Conservation (phyloP, 1,139 yeast species). For the Pichia sp. region DNA sequence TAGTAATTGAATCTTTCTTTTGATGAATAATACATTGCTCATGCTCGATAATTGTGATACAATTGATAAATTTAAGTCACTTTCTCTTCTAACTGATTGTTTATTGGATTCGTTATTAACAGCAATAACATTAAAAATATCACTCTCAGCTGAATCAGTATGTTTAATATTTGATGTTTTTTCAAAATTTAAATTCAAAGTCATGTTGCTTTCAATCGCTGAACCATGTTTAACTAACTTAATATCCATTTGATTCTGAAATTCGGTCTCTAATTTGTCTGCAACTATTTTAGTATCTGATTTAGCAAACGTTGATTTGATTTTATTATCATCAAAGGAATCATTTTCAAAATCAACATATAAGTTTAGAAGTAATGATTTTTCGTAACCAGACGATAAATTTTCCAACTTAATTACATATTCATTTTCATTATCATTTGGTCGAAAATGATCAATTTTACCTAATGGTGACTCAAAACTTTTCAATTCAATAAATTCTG, state of each 20-base stretch:
- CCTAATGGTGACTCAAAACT: conserved; percentile 16
- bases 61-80: conserved; percentile 17
- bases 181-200: conserved; percentile 9
- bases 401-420: conserved; percentile 7
- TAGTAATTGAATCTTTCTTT: conserved; percentile 33
- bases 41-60: conserved; percentile 30
- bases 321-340: conserved; percentile 6
- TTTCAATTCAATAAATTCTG: conserved; percentile 17
- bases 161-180: background rate
- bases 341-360: conserved; percentile 20
- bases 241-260: conserved; percentile 3
- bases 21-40: conserved; percentile 31
- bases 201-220: conserved; percentile 1
- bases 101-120: background rate
- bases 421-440: conserved; percentile 6
- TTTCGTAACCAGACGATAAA: conserved; percentile 17
- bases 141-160: background rate
- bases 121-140: background rate
- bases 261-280: conserved; percentile 1
- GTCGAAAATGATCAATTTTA: conserved; percentile 5
- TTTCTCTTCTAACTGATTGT: background rate
- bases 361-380: conserved; percentile 20
- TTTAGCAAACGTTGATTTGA: conserved; percentile 3
- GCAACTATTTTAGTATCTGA: conserved; percentile 1
- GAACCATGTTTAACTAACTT: conserved; percentile 4